phyloP scores from a whole-genome alignment of 1,139 yeast genomes.

The Zygosaccharomyces sapae region DNA sequence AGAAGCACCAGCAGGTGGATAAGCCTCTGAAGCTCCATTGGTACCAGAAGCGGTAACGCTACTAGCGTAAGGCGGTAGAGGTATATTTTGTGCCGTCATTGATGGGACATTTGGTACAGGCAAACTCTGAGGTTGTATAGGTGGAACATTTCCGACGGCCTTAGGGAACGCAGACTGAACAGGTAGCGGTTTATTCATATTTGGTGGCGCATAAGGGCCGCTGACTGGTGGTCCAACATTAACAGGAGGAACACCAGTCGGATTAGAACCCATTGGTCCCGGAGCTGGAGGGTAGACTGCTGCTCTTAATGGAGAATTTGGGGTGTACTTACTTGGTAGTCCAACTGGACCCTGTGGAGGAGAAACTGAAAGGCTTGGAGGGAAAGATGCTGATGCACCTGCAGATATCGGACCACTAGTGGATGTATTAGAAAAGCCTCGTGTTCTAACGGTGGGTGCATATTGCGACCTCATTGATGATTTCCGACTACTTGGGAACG shows the following conservation, averaged over 20 bases:
- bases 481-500: conserved; percentile 8
- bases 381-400: conserved; percentile 3
- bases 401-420: conserved; percentile 16
- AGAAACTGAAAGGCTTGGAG: conserved; percentile 10
- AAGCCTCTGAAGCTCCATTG: background rate
- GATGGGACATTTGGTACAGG: background rate
- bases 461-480: conserved; percentile 5
- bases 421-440: conserved; percentile 29
- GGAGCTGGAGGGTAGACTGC: conserved; percentile 4
- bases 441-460: conserved; percentile 15
- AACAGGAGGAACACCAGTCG: conserved; percentile 1
- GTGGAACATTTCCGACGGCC: background rate
- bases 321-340: conserved; percentile 10
- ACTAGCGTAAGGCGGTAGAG: background rate
- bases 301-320: conserved; percentile 6
- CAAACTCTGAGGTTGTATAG: background rate
- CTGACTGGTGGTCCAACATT: background rate
- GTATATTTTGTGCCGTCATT: background rate
- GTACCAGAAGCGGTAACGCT: conserved; percentile 9
- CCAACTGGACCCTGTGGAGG: conserved; percentile 6
- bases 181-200: background rate
- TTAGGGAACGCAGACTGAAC: background rate
- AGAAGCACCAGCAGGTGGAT: background rate
- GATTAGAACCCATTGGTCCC: conserved; percentile 1
- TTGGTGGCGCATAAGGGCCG: background rate